phyloP scores from a whole-genome alignment of 768 basidiomycete species.

The Myochromella boudieri region DNA sequence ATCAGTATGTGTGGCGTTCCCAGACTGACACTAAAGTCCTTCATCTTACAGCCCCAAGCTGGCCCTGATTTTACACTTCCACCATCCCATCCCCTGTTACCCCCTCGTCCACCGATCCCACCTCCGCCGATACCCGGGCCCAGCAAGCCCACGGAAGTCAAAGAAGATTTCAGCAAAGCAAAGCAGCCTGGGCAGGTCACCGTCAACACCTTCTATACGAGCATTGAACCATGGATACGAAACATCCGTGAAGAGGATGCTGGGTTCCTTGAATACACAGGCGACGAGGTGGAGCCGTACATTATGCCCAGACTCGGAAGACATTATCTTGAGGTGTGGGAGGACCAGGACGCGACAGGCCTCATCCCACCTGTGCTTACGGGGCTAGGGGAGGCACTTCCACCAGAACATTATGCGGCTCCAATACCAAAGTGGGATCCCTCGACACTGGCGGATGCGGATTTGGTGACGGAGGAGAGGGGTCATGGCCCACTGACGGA shows the following conservation, averaged over 20 bases:
- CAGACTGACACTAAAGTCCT: no score
- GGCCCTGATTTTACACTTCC: slow-evolving; percentile 69
- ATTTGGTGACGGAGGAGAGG: slow-evolving; percentile 68
- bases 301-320: slow-evolving; percentile 82
- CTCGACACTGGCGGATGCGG: slow-evolving; percentile 71
- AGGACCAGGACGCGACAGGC: slow-evolving; percentile 81
- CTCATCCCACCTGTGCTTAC: slow-evolving; percentile 27
- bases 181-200: slow-evolving; percentile 74
- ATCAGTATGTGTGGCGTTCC: background rate
- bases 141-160: slow-evolving; percentile 79
- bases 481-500: slow-evolving; percentile 90
- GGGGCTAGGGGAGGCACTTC: slow-evolving; percentile 29
- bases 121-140: slow-evolving; percentile 74
- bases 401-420: slow-evolving; percentile 38
- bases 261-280: slow-evolving; percentile 87
- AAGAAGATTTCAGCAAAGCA: slow-evolving; percentile 84
- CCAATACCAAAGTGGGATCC: slow-evolving; percentile 81
- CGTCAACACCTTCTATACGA: slow-evolving; percentile 80
- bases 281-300: slow-evolving; percentile 88
- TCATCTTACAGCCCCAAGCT: slow-evolving; percentile 22
- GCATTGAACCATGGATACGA: slow-evolving; percentile 88
- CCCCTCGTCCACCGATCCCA: slow-evolving; percentile 61
- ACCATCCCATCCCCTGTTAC: slow-evolving; percentile 46
- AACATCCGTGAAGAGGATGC: slow-evolving; percentile 93
- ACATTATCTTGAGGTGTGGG: slow-evolving; percentile 92